Evolutionary conservation across 2,329 filamentous ascomycete genomes (phyloP).

Genomic region (Orbilia blumenaviensis): DNA sequence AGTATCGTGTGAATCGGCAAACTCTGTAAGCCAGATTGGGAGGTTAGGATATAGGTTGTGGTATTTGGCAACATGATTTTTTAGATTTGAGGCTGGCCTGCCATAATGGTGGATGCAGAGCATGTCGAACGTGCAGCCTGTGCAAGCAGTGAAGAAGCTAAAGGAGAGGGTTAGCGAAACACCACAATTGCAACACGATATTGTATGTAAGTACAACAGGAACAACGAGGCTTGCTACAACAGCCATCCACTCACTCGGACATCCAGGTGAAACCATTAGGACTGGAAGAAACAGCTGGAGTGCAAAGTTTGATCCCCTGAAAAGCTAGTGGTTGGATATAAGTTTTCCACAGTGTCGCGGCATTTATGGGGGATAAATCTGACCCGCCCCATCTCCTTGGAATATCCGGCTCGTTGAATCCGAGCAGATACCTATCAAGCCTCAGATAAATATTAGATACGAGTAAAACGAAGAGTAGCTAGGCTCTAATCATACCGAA

Average conservation of each 20-base stretch:
- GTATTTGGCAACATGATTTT: conserved; percentile 1
- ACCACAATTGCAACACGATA: not conserved
- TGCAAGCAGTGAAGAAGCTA: conserved; percentile 3
- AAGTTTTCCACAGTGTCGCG: not conserved
- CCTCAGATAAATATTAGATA: not conserved
- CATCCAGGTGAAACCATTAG: not conserved
- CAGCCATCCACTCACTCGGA: not conserved
- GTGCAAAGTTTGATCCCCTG: conserved; percentile 6
- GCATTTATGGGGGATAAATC: not conserved
- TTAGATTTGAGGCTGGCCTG: conserved; percentile 5
- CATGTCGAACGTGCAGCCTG: conserved; percentile 1
- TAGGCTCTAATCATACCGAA: conserved; percentile 5
- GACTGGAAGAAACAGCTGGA: conserved; percentile 13
- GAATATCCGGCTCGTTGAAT: conserved; percentile 26
- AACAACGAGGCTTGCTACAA: not conserved
- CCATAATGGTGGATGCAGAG: conserved; percentile 22
- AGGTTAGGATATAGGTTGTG: not conserved
- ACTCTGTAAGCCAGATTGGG: conserved; percentile 16
- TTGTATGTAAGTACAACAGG: too few relatives aligned
- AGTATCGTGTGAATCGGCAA: conserved; percentile 13
- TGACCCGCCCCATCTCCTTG: conserved; percentile 18
- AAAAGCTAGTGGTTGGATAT: conserved; percentile 4
- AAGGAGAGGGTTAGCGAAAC: not conserved
- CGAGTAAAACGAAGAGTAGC: not conserved
- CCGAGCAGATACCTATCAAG: conserved; percentile 13